Evolutionary conservation across 2,329 filamentous ascomycete species (phyloP), one percentile per base, ranked within the genome.

Genomic region (Zarea fungicola): DNA sequence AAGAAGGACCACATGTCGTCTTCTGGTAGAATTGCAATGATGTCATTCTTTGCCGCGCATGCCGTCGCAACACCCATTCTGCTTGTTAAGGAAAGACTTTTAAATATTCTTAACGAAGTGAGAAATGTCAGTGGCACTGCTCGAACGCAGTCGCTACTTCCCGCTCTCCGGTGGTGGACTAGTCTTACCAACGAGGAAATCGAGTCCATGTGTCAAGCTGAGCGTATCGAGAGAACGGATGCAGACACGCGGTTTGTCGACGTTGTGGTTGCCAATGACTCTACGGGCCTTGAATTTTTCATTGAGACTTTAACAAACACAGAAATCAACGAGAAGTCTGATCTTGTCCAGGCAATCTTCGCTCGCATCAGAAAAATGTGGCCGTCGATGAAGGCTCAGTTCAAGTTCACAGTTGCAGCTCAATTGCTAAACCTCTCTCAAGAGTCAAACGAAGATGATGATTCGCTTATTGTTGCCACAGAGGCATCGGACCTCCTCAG

Each of bases 41-140:
- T 91, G 39, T 75, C 77, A 2, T 93, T 87, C 62, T 70, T 97
- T 9, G 81, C 84, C 43, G 84, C 83, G 23, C 91, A 96, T 64
- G 74, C 81, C 22, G 73, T 85, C 9, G 68, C 75, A 13, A 86
- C 87, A 1, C 87, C 91, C 1, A 63, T 89, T 0, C 70, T 87
- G 37, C 64, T 73, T 5, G 80, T 89, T 43, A 93, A 95, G 62
- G 65, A 84, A 19, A 76, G 80, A 32, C 69, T 97, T 8, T 72
- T 97, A n/a, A 75, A 76, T 29, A 72, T 86, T 4, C 71, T 96
- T 26, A 87, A 87, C 58, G 78, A 81, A 47, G 74, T 91, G 43
- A 89, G 89, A 60, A 78, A 82, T 43, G 83, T 89, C 4, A 83
- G 81, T n/a, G 71, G 72, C 6, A 81, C 77, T 22, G 82, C 84